Evolutionary conservation across 805 yeast species (phyloP).

Genomic region (Yamadazyma laniorum): DNA sequence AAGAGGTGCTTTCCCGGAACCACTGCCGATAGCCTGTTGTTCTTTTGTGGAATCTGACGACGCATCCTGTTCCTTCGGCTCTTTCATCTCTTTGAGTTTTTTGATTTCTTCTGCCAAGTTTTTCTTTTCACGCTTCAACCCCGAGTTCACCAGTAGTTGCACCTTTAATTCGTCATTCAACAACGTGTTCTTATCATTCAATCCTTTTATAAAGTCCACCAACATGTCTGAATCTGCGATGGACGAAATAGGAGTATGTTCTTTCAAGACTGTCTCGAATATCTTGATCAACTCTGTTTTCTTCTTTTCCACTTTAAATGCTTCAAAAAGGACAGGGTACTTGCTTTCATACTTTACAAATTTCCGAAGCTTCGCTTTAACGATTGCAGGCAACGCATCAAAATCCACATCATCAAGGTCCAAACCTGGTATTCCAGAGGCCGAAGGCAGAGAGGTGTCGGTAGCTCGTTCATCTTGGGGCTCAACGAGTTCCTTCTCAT

Average conservation of each 20-base stretch:
- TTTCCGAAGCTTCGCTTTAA: conserved; percentile 65
- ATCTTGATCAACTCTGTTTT: conserved; percentile 55
- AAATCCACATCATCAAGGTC: conserved; percentile 20
- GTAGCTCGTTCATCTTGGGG: conserved; percentile 37
- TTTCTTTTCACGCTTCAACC: conserved; percentile 17
- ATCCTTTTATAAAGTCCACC: conserved; percentile 64
- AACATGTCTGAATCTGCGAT: conserved; percentile 71
- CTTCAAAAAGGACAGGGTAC: conserved; percentile 80
- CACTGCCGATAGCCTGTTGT: not conserved
- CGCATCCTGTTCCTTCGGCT: not conserved
- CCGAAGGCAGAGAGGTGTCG: conserved; percentile 5
- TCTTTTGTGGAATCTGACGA: not conserved
- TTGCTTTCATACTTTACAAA: conserved; percentile 86
- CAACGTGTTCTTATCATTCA: conserved; percentile 58
- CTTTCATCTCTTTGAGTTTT: conserved; percentile 3
- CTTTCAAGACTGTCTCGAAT: conserved; percentile 71
- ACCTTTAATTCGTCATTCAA: conserved; percentile 64
- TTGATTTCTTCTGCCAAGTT: conserved; percentile 9
- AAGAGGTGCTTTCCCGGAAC: not conserved
- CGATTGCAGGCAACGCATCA: conserved; percentile 52
- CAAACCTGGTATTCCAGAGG: conserved; percentile 4
- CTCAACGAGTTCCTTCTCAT: conserved; percentile 41
- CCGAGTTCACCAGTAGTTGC: conserved; percentile 30
- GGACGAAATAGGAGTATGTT: conserved; percentile 75
- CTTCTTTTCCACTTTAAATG: conserved; percentile 78